Evolutionary conservation across 768 basidiomycete genomes (phyloP).

Genomic region (Vararia minispora): DNA sequence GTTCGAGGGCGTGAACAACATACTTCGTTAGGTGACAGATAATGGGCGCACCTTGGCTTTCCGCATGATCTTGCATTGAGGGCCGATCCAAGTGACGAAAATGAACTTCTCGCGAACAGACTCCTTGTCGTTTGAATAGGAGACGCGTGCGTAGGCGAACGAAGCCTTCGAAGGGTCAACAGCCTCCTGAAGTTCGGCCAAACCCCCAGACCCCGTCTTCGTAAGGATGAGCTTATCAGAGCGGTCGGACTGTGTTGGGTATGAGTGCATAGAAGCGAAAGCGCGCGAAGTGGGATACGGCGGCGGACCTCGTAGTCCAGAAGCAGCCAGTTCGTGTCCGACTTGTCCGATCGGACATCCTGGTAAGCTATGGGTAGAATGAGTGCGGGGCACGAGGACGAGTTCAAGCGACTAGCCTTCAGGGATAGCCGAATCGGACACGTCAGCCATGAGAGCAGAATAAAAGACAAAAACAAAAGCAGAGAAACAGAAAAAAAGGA

Average conservation of each 20-base stretch:
- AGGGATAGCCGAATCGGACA: conserved; percentile 13
- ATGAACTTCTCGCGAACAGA: conserved; percentile 84
- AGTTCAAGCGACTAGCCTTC: conserved; percentile 6
- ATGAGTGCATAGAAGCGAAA: conserved; percentile 3
- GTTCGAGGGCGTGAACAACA: not conserved
- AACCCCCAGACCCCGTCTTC: conserved; percentile 68
- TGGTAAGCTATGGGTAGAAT: conserved; percentile 52
- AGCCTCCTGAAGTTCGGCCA: conserved; percentile 61
- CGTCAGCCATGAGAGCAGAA: conserved; percentile 11
- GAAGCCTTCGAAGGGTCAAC: conserved; percentile 69
- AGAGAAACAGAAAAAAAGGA: conserved; percentile 1
- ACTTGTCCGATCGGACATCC: conserved; percentile 78
- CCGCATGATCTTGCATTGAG: conserved; percentile 79
- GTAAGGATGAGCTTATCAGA: conserved; percentile 77
- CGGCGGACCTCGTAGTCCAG: conserved; percentile 71
- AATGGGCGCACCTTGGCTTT: conserved; percentile 63
- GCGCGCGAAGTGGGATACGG: not conserved
- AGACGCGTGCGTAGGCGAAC: conserved; percentile 75
- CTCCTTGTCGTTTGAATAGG: conserved; percentile 81
- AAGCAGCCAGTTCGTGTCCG: conserved; percentile 82
- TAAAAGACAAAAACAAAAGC: not conserved
- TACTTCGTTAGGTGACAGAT: conserved; percentile 11
- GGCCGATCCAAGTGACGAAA: conserved; percentile 77
- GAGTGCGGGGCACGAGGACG: not conserved
- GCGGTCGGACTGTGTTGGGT: conserved; percentile 41